A percentile compares a stretch with the other conserved stretches of the same genome.
These are phyloP conservation scores for Scheffersomyces ergatensis DNA, from an alignment of 805 yeast species.

Conservation along the genomic window DNA sequence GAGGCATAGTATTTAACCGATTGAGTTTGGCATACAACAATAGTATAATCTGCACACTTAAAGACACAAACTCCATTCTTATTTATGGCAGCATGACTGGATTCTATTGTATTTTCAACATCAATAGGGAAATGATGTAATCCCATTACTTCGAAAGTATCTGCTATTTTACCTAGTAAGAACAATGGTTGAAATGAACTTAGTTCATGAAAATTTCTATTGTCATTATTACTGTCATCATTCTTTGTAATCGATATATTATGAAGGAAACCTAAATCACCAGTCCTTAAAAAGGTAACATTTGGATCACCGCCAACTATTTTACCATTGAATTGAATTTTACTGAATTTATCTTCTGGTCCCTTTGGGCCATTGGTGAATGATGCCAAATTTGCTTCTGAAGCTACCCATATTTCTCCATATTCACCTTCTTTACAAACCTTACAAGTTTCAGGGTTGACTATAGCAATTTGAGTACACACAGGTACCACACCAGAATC, in stretches of 20 bases:
- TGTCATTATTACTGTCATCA: slow-evolving; percentile 26
- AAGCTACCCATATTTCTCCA: slow-evolving; percentile 96
- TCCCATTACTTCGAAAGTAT: slow-evolving; percentile 89
- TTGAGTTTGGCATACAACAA: slow-evolving; percentile 68
- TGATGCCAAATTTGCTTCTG: slow-evolving; percentile 74
- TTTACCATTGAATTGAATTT: slow-evolving; percentile 56
- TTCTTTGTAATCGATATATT: slow-evolving; percentile 53
- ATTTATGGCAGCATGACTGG: slow-evolving; percentile 56
- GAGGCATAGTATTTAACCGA: slow-evolving; percentile 58
- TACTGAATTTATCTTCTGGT: slow-evolving; percentile 49
- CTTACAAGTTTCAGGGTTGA: slow-evolving; percentile 84
- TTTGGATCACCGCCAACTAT: slow-evolving; percentile 60
- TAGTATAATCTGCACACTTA: slow-evolving; percentile 76
- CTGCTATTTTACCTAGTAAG: slow-evolving; percentile 79
- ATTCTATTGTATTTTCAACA: slow-evolving; percentile 55
- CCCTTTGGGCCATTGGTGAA: slow-evolving; percentile 56
- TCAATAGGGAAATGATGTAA: slow-evolving; percentile 87
- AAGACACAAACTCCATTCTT: slow-evolving; percentile 62
- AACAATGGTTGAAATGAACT: slow-evolving; percentile 71
- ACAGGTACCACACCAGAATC: slow-evolving; percentile 97
- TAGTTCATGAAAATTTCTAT: slow-evolving; percentile 11
- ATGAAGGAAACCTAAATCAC: slow-evolving; percentile 91
- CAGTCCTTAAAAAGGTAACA: slow-evolving; percentile 76
- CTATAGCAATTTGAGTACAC: slow-evolving; percentile 89
- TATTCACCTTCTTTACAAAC: slow-evolving; percentile 86